Conservation (phyloP, 306 rosid genomes). For the Begonia fuchsioides region DNA sequence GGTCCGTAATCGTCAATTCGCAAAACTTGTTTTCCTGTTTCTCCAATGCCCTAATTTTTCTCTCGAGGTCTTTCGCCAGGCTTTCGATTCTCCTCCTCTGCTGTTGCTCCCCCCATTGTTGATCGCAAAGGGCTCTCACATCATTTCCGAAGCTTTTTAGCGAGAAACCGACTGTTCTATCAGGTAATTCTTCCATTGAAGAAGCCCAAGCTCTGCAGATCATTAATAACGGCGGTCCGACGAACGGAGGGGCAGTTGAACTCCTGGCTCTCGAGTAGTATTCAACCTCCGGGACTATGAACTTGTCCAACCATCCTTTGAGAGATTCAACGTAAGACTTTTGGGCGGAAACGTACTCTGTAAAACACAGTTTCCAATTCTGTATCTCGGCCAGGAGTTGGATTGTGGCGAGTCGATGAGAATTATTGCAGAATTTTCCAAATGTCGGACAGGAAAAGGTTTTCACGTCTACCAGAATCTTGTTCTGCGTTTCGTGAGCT, state of each 20-base stretch:
- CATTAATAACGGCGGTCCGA: slow-evolving; percentile 67
- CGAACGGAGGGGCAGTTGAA: slow-evolving; percentile 29
- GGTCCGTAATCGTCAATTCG: slow-evolving; percentile 33
- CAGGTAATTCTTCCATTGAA: slow-evolving; percentile 58
- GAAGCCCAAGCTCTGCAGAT: slow-evolving; percentile 63
- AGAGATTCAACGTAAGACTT: slow-evolving; percentile 73
- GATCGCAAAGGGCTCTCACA: slow-evolving; percentile 46
- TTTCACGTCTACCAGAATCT: slow-evolving; percentile 63
- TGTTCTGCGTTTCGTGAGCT: slow-evolving; percentile 83
- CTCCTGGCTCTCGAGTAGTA: slow-evolving; percentile 49
- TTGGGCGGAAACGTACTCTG: slow-evolving; percentile 57
- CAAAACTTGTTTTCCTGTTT: slow-evolving; percentile 43
- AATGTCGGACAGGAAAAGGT: slow-evolving; percentile 42
- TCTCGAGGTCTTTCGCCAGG: slow-evolving; percentile 48
- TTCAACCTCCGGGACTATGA: slow-evolving; percentile 61
- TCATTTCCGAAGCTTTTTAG: slow-evolving; percentile 54
- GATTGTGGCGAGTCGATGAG: slow-evolving; percentile 61
- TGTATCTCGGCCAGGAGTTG: slow-evolving; percentile 73
- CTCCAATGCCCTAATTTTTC: slow-evolving; percentile 29
- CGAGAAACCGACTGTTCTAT: slow-evolving; percentile 40
- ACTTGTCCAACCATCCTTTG: slow-evolving; percentile 79
- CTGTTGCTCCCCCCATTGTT: slow-evolving; percentile 72
- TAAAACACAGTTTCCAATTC: slow-evolving; percentile 60
- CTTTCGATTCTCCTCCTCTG: slow-evolving; percentile 75
- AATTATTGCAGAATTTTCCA: slow-evolving; percentile 58